Conservation (phyloP, 129 eudicot species). For the Flaveria ramosissima region DNA sequence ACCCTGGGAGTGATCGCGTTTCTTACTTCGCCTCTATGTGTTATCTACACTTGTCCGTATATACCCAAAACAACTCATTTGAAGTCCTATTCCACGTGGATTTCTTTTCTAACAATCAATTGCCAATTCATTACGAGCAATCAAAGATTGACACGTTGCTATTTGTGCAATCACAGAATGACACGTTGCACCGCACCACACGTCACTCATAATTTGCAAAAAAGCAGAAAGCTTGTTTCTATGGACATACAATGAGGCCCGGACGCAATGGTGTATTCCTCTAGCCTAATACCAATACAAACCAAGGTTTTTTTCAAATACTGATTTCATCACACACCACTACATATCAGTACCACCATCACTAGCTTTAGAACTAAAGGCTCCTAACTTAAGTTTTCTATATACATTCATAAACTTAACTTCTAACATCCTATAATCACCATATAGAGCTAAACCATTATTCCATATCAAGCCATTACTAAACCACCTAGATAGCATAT, state of each 20-base stretch:
- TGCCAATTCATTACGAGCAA: constrained; percentile 19
- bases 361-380: background rate
- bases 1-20: background rate
- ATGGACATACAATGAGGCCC: background rate
- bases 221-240: too few relatives aligned
- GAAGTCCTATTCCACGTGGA: background rate
- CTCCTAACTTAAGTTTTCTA: too few relatives aligned
- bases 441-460: constrained; percentile 13
- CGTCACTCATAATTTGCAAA: background rate
- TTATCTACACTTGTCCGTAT: background rate
- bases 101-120: background rate
- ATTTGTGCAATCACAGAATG: too few relatives aligned
- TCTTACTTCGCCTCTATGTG: background rate
- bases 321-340: background rate
- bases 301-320: constrained; percentile 3
- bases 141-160: constrained; percentile 19
- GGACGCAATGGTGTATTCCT: constrained; percentile 1
- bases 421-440: constrained; percentile 5
- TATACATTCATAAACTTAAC: too few relatives aligned
- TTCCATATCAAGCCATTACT: background rate
- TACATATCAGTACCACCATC: constrained; percentile 11
- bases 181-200: background rate
- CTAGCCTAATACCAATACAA: constrained; percentile 6
- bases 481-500: constrained; percentile 15
- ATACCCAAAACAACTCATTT: constrained; percentile 12